These are phyloP conservation scores for Aspergillus sojae DNA, from an alignment of 2,329 filamentous ascomycete species.

Conservation along the genomic window DNA sequence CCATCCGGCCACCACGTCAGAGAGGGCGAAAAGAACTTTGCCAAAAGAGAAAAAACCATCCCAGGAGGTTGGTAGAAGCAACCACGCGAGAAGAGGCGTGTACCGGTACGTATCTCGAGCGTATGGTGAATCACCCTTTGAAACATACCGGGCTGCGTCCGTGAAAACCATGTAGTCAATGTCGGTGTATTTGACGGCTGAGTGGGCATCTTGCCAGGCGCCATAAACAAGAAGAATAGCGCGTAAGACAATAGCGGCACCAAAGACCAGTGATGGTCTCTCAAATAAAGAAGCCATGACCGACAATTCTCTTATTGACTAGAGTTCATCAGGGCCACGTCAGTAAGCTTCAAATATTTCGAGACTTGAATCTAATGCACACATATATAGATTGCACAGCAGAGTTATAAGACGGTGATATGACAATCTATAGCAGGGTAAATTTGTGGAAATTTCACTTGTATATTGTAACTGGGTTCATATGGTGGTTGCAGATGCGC, in stretches of 20 bases:
- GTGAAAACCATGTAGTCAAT: conserved; percentile 99
- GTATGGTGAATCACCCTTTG: conserved; percentile 74
- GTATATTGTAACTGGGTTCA: background rate
- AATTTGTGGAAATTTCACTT: background rate
- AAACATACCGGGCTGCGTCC: conserved; percentile 80
- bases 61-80: conserved; percentile 78
- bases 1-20: conserved; percentile 84
- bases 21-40: conserved; percentile 80
- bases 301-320: conserved; percentile 7
- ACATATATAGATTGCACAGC: background rate
- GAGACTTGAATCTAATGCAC: background rate
- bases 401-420: background rate
- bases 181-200: conserved; percentile 95
- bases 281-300: conserved; percentile 31
- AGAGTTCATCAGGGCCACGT: background rate
- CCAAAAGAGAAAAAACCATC: conserved; percentile 68
- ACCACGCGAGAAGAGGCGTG: conserved; percentile 89
- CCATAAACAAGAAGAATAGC: conserved; percentile 79
- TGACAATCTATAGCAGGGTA: background rate
- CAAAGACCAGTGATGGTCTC: conserved; percentile 37
- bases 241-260: conserved; percentile 63
- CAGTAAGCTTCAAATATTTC: background rate
- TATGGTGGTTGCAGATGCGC: background rate
- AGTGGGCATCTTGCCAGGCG: conserved; percentile 87
- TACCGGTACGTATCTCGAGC: conserved; percentile 93